Conservation (phyloP, 1,284 basidiomycete genomes). For the Malassezia slooffiae region DNA sequence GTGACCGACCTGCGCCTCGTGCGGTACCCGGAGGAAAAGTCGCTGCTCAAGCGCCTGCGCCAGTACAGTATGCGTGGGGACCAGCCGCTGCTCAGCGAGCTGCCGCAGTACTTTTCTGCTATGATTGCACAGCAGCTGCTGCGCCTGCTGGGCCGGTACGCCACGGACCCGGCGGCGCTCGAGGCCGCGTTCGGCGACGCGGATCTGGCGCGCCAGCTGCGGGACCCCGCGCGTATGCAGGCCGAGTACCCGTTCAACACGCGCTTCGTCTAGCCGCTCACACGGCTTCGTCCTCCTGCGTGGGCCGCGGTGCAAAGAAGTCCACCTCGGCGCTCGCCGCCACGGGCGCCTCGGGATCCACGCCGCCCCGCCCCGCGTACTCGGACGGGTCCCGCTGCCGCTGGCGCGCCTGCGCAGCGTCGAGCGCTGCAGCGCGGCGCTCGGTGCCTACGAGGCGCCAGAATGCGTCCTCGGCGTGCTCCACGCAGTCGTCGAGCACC, state of each 20-base stretch:
- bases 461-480: slow-evolving; percentile 57
- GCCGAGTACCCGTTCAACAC: slow-evolving; percentile 7
- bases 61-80: slow-evolving; percentile 26
- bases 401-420: slow-evolving; percentile 5
- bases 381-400: slow-evolving; percentile 21
- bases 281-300: neutral
- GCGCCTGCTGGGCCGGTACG: too few species aligned
- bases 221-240: neutral
- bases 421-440: slow-evolving; percentile 5
- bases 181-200: too few species aligned
- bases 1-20: slow-evolving; percentile 29
- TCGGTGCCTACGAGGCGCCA: slow-evolving; percentile 50
- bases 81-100: slow-evolving; percentile 18
- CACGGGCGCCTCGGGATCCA: neutral
- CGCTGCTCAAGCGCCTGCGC: slow-evolving; percentile 27
- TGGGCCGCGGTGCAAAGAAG: slow-evolving; percentile 6
- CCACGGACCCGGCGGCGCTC: too few species aligned
- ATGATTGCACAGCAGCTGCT: too few species aligned
- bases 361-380: slow-evolving; percentile 28
- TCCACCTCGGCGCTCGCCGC: slow-evolving; percentile 4
- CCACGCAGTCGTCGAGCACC: slow-evolving; percentile 52
- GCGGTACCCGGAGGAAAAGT: slow-evolving; percentile 29
- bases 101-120: slow-evolving; percentile 13
- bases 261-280: neutral
- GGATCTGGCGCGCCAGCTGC: too few species aligned